phyloP scores from a whole-genome alignment of 169 alveolate species.

The Cryptosporidium baileyi region DNA sequence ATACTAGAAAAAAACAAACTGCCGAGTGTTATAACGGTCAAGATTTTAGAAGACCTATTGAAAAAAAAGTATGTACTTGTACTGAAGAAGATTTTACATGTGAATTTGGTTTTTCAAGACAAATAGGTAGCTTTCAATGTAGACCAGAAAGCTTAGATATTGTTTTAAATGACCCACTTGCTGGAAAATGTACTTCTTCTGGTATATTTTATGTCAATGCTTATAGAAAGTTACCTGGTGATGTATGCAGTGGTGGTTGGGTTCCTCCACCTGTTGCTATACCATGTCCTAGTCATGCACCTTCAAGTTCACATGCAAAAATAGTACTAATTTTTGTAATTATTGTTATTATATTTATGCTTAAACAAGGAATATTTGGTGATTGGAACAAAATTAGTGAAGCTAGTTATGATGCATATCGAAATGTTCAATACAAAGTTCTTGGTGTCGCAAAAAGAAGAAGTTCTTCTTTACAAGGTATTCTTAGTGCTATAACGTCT shows the following conservation, averaged over 20 bases:
- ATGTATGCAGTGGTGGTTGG: constrained; percentile 96
- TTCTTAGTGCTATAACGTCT: constrained; percentile 37
- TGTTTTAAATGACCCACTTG: constrained; percentile 72
- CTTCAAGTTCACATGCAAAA: constrained; percentile 71
- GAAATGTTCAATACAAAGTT: constrained; percentile 47
- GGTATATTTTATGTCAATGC: constrained; percentile 75
- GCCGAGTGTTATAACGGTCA: constrained; percentile 97
- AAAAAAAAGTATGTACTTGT: constrained; percentile 91
- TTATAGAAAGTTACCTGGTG: constrained; percentile 96
- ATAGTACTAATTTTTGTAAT: constrained; percentile 19
- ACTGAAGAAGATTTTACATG: constrained; percentile 97
- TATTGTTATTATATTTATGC: constrained; percentile 18
- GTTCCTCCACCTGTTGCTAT: constrained; percentile 87
- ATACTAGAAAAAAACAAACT: constrained; percentile 93
- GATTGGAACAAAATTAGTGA: constrained; percentile 47
- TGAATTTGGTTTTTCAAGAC: constrained; percentile 92
- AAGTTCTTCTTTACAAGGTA: constrained; percentile 56
- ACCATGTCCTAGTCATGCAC: constrained; percentile 90
- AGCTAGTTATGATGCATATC: constrained; percentile 28
- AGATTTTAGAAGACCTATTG: constrained; percentile 90
- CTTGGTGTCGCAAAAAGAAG: constrained; percentile 63
- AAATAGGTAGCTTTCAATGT: constrained; percentile 83
- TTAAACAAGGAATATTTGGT: constrained; percentile 61
- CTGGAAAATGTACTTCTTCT: constrained; percentile 70
- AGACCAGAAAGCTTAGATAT: constrained; percentile 72